A percentile compares a stretch with the other conserved stretches of the same genome.
phyloP scores from a whole-genome alignment of 2,329 filamentous ascomycete species.

The Rutstroemia sp. region DNA sequence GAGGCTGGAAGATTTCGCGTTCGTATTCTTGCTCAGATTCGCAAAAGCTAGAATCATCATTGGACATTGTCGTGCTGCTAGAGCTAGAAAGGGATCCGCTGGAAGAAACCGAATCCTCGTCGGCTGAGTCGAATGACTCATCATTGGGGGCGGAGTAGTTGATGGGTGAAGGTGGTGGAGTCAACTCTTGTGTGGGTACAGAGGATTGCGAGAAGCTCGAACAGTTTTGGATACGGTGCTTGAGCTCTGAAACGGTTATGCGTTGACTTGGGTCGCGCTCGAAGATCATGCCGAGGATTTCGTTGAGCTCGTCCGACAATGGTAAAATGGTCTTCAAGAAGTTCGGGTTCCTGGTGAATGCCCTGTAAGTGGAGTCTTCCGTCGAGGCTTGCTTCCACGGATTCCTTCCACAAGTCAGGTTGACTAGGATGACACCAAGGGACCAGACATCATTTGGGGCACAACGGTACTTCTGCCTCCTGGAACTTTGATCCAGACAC shows the following conservation, averaged over 20 bases:
- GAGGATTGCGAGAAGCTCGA: slow-evolving; percentile 19
- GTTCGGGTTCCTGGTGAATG: slow-evolving; percentile 74
- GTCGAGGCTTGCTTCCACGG: slow-evolving; percentile 95
- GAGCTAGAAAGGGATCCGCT: slow-evolving; percentile 1
- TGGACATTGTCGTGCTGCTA: not conserved
- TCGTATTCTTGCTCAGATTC: not conserved
- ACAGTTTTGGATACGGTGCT: slow-evolving; percentile 68
- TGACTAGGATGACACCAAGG: slow-evolving; percentile 95
- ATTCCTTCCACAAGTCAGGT: slow-evolving; percentile 95
- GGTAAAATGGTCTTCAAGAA: slow-evolving; percentile 93
- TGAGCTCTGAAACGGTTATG: slow-evolving; percentile 74
- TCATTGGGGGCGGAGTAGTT: not conserved
- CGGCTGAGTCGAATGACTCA: not conserved
- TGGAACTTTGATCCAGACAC: slow-evolving; percentile 72
- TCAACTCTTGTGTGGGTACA: not conserved
- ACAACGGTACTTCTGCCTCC: slow-evolving; percentile 76
- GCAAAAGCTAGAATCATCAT: not conserved
- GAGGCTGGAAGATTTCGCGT: not conserved
- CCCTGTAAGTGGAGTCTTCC: slow-evolving; percentile 91
- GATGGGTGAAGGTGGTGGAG: not conserved
- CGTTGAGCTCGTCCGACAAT: slow-evolving; percentile 80
- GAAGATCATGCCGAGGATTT: slow-evolving; percentile 82
- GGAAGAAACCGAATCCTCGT: slow-evolving; percentile 16
- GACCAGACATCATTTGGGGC: slow-evolving; percentile 97
- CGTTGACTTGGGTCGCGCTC: slow-evolving; percentile 75